These are phyloP conservation scores for Xylaria sp. DNA, from an alignment of 2,329 filamentous ascomycete genomes.

Conservation along the genomic window DNA sequence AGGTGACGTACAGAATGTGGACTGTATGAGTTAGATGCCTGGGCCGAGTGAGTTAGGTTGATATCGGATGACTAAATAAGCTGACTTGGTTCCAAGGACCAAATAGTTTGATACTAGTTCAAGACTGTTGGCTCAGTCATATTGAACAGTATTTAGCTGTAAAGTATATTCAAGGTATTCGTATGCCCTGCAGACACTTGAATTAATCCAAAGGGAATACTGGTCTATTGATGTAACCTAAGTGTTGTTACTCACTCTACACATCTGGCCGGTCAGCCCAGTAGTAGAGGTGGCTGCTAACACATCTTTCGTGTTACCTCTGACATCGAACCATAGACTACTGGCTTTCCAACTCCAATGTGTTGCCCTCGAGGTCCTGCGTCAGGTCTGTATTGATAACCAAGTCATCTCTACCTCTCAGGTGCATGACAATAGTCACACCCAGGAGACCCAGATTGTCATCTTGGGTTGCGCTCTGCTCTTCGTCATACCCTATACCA, in stretches of 20 bases:
- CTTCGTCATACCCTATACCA: slow-evolving; percentile 27
- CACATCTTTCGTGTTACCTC: slow-evolving; percentile 1
- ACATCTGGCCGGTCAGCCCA: not conserved
- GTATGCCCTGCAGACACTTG: not conserved
- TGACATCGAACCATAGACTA: not conserved
- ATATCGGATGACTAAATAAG: too few relatives aligned
- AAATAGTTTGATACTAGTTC: too few relatives aligned
- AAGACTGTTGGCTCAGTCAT: too few relatives aligned
- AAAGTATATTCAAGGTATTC: not conserved
- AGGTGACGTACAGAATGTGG: not conserved
- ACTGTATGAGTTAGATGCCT: too few relatives aligned
- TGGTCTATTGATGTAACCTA: slow-evolving; percentile 18
- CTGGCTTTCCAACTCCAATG: not conserved
- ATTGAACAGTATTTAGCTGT: not conserved
- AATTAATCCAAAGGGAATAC: slow-evolving; percentile 4
- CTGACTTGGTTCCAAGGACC: too few relatives aligned
- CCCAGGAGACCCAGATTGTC: slow-evolving; percentile 50
- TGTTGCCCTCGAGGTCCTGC: slow-evolving; percentile 8
- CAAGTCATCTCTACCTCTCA: slow-evolving; percentile 53
- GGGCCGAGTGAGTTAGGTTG: too few relatives aligned
- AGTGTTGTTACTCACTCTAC: slow-evolving; percentile 1
- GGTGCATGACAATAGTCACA: slow-evolving; percentile 55
- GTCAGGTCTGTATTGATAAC: slow-evolving; percentile 54
- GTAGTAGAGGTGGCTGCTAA: not conserved
- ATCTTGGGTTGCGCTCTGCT: slow-evolving; percentile 28